Conservation (phyloP, 768 basidiomycete genomes). For the Nidula microcarpa region DNA sequence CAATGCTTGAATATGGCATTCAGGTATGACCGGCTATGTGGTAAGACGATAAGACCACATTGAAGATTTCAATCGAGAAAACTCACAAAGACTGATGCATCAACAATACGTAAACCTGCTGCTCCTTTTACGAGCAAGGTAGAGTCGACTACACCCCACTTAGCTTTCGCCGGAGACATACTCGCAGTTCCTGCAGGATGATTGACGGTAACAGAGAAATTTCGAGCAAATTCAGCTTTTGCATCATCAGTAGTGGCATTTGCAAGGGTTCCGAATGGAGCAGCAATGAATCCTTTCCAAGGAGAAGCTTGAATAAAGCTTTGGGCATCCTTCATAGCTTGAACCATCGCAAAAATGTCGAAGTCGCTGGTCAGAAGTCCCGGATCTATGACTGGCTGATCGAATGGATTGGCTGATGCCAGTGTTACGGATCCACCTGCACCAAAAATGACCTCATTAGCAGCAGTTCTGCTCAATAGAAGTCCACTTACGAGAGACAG, state of each 20-base stretch:
- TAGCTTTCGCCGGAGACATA: conserved; percentile 21
- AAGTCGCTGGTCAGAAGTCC: conserved; percentile 12
- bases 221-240: conserved; percentile 16
- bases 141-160: conserved; percentile 28
- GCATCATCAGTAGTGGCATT: conserved; percentile 21
- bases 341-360: conserved; percentile 21
- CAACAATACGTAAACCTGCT: conserved; percentile 29
- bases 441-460: background rate
- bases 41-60: background rate
- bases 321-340: conserved; percentile 17
- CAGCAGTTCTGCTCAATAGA: background rate
- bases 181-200: conserved; percentile 25
- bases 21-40: conserved; percentile 18
- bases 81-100: conserved; percentile 33
- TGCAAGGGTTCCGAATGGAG: conserved; percentile 9
- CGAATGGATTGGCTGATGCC: conserved; percentile 21
- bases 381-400: conserved; percentile 21
- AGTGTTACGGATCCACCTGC: conserved; percentile 21
- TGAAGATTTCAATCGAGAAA: background rate
- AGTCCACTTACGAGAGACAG: conserved; percentile 17
- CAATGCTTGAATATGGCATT: conserved; percentile 22
- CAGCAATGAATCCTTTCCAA: conserved; percentile 23
- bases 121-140: conserved; percentile 29
- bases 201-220: conserved; percentile 9
- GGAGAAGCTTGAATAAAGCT: conserved; percentile 19